These are phyloP conservation scores for Eucalyptus marginata DNA, from an alignment of 345 rosid genomes.

Conservation along the genomic window DNA sequence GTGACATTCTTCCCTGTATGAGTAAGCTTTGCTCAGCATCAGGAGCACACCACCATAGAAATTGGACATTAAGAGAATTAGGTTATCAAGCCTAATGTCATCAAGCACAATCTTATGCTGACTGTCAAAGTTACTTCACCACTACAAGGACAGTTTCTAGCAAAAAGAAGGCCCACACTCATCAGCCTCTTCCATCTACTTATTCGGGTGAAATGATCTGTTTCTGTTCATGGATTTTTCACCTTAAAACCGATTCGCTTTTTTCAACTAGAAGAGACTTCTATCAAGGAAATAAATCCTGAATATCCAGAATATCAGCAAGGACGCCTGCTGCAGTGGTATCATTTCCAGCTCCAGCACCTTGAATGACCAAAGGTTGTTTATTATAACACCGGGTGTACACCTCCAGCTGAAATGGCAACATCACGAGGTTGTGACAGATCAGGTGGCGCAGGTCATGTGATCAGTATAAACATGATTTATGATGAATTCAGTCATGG, in stretches of 20 bases:
- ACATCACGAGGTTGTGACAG: not conserved
- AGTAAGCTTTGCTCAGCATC: not conserved
- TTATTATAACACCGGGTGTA: constrained; percentile 68
- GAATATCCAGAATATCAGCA: constrained; percentile 80
- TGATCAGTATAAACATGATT: not conserved
- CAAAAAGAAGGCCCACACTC: not conserved
- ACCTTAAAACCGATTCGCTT: not conserved
- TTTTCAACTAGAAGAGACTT: not conserved
- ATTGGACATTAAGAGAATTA: not conserved
- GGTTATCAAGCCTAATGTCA: not conserved
- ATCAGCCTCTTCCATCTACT: not conserved
- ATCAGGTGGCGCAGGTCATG: not conserved
- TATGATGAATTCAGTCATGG: not conserved
- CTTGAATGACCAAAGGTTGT: constrained; percentile 90
- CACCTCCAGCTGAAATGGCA: constrained; percentile 56
- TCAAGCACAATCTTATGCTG: not conserved
- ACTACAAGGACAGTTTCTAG: not conserved
- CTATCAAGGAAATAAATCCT: constrained; percentile 56
- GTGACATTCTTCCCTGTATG: not conserved
- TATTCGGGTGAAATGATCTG: not conserved
- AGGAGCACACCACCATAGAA: not conserved
- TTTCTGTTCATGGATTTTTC: not conserved
- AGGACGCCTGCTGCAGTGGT: constrained; percentile 94
- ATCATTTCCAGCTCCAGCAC: constrained; percentile 96
- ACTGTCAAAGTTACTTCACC: not conserved